These are phyloP conservation scores for Sugiyamaella qingdaonensis DNA, from an alignment of 805 yeast species.

Conservation along the genomic window DNA sequence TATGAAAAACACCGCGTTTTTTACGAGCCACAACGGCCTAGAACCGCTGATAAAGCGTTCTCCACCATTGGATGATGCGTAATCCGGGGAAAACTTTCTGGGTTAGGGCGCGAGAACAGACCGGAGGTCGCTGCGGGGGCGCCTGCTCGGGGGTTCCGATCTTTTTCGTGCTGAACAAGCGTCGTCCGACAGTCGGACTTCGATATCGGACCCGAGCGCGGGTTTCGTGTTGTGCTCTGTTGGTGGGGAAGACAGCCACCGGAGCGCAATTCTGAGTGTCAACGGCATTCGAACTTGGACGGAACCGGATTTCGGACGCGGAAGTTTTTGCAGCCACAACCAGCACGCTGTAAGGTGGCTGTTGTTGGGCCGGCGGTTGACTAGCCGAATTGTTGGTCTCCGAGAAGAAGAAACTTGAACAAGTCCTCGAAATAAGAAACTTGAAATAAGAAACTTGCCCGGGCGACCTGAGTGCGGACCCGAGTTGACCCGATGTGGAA, in stretches of 20 bases:
- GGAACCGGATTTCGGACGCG: no score
- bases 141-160: neutral
- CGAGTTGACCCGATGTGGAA: slow-evolving; percentile 3
- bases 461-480: slow-evolving; percentile 1
- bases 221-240: no score
- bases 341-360: no score
- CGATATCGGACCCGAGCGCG: no score
- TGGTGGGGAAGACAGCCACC: no score
- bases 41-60: neutral
- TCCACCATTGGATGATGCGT: neutral
- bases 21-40: neutral
- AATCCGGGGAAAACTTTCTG: neutral
- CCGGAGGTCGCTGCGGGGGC: neutral
- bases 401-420: neutral
- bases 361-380: no score
- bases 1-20: neutral
- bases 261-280: no score
- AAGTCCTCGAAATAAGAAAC: slow-evolving; percentile 2
- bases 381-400: neutral
- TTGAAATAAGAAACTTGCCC: neutral
- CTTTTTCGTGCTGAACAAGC: neutral
- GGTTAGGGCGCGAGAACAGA: neutral
- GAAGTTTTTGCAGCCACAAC: no score
- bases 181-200: no score
- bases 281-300: no score